Evolutionary conservation across 176 grass and related monocot genomes (phyloP).

Genomic region (Olyra latifolia): DNA sequence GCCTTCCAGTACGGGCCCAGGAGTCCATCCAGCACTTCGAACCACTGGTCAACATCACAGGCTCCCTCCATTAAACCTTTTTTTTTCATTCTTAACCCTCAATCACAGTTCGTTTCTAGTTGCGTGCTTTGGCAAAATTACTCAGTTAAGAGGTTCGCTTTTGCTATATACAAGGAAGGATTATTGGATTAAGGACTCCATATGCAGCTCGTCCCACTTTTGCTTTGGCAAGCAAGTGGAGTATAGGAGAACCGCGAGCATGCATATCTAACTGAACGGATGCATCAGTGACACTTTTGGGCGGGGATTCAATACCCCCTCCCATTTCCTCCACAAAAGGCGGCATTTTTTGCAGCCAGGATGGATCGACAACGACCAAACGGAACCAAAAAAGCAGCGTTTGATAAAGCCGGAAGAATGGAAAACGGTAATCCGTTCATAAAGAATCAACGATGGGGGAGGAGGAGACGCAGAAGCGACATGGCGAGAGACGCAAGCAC

Average conservation of each 20-base stretch:
- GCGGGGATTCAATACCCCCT: slow-evolving; percentile 21
- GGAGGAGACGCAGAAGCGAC: not conserved
- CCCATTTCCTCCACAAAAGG: slow-evolving; percentile 21
- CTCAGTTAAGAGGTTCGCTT: not conserved
- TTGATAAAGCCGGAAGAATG: not conserved
- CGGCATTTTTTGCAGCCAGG: slow-evolving; percentile 37
- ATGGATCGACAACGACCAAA: slow-evolving; percentile 40
- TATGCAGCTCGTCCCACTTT: not conserved
- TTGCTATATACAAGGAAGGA: slow-evolving; percentile 7
- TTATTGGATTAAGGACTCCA: not conserved
- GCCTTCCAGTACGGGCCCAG: slow-evolving; percentile 82
- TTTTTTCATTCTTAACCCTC: not conserved
- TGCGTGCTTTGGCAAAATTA: not conserved
- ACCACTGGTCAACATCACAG: slow-evolving; percentile 55
- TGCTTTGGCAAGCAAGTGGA: not conserved
- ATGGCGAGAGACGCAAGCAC: not conserved
- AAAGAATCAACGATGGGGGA: not conserved
- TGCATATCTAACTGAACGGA: not conserved
- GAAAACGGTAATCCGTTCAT: slow-evolving; percentile 42
- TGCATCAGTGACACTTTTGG: not conserved
- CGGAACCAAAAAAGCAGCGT: not conserved
- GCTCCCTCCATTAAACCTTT: not conserved
- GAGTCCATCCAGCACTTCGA: slow-evolving; percentile 79
- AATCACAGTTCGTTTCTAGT: not conserved
- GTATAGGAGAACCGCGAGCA: not conserved